Evolutionary conservation across 1,139 yeast genomes (phyloP), one percentile per base, ranked within the genome.

Genomic region (Yamadazyma friedrichii): DNA sequence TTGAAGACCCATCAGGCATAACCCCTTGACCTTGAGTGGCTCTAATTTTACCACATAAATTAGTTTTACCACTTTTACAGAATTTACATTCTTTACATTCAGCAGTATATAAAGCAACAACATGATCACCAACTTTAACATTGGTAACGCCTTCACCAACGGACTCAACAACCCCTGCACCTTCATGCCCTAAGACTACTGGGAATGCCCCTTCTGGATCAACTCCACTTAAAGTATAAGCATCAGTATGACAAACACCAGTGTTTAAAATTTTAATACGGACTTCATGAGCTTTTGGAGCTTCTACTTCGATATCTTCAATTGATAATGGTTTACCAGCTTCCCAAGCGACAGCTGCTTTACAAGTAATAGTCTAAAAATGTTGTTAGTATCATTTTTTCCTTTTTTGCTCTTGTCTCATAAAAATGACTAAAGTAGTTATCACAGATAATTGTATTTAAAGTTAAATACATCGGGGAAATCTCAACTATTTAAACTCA

Each of bases 201-300:
- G 98, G 98, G 79, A 89, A 91, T 16, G 86, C 88, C 54, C 98
- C 98, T 70, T 94, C 98, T 43, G 98, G 95, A 65, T 93, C 98
- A 44, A 74, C 78, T 43, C 98, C 99, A 41, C 95, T 84, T 53
- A 93, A 76, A 10, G 98, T 91, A 74, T 84, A 94, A 34, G 97
- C 98, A 62, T 93, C 99, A 35, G 99, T 93, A 73, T 93, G 98
- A 65, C 99, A 93, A 36, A 93, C 96, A 61, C 98, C 98, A 31
- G 97, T 87, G 70, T 86, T 78, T 41, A 75, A 74, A 46, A 93
- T 70, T 69, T 88, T 86, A 65, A 93, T 87, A 65, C 98, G 85
- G 40, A 93, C 98, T 70, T 93, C 99, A 61, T 93, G 96, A 37
- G 97, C 96, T 62, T 80, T 84, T 53, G 98, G 99, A 28, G 98